These are phyloP conservation scores for Allium sativum DNA, from an alignment of 106 monocot species.

Conservation along the genomic window DNA sequence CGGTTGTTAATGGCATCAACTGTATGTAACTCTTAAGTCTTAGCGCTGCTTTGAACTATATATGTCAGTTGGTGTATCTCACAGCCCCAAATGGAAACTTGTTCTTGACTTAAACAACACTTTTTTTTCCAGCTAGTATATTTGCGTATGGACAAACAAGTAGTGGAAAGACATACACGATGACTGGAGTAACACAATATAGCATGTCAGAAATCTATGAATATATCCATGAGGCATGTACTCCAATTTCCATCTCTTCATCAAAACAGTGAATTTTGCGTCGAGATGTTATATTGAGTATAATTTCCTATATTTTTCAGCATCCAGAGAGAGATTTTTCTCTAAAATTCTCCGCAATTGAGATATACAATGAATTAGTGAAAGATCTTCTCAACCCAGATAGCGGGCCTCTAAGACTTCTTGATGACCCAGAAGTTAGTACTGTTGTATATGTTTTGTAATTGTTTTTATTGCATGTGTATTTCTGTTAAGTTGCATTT, in stretches of 20 bases:
- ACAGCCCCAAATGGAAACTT: not conserved
- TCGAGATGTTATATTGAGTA: not conserved
- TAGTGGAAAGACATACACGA: constrained; percentile 77
- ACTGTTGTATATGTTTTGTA: not conserved
- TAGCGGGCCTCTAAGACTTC: constrained; percentile 42
- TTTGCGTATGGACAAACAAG: constrained; percentile 85
- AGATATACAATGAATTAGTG: constrained; percentile 74
- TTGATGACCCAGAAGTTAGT: constrained; percentile 70
- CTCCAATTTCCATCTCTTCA: not conserved
- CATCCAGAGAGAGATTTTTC: constrained; percentile 46
- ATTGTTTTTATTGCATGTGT: constrained; percentile 2
- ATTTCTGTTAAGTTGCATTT: not conserved
- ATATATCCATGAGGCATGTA: constrained; percentile 48
- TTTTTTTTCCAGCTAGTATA: constrained; percentile 49
- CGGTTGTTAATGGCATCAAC: constrained; percentile 68
- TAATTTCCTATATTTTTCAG: constrained; percentile 22
- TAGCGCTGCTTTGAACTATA: not conserved
- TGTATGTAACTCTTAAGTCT: constrained; percentile 29
- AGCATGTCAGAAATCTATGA: constrained; percentile 57
- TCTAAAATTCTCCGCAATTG: constrained; percentile 60
- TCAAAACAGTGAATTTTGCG: not conserved
- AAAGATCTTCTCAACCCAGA: constrained; percentile 57
- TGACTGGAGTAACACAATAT: constrained; percentile 65
- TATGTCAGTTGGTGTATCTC: not conserved
- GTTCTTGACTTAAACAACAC: not conserved